phyloP scores from a whole-genome alignment of 768 basidiomycete species.

The Termitomyces eurrhizus region DNA sequence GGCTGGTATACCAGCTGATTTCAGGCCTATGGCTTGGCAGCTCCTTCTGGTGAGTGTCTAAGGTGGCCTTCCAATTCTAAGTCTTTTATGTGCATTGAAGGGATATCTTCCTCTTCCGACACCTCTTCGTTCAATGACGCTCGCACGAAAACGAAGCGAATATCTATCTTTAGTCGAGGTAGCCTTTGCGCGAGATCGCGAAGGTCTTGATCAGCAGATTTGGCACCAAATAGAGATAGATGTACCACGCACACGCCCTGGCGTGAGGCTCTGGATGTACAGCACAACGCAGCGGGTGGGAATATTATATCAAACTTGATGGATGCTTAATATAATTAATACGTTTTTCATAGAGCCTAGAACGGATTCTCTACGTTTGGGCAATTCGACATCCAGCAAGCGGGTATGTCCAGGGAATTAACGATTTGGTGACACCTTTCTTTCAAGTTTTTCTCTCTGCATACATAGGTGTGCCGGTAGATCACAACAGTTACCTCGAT shows the following conservation, averaged over 20 bases:
- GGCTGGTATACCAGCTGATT: slow-evolving; percentile 86
- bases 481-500: background rate
- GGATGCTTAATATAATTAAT: slow-evolving; percentile 7
- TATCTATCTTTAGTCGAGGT: slow-evolving; percentile 87
- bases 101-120: slow-evolving; percentile 89
- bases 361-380: slow-evolving; percentile 97
- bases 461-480: slow-evolving; percentile 70
- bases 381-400: slow-evolving; percentile 98
- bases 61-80: background rate
- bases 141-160: slow-evolving; percentile 89
- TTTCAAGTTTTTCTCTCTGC: slow-evolving; percentile 95
- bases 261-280: slow-evolving; percentile 89
- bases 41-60: slow-evolving; percentile 71
- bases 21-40: slow-evolving; percentile 93
- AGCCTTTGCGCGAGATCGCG: slow-evolving; percentile 82
- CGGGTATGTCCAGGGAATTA: slow-evolving; percentile 99
- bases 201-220: slow-evolving; percentile 90
- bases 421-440: slow-evolving; percentile 96
- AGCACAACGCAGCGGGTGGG: slow-evolving; percentile 83
- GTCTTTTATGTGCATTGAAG: slow-evolving; percentile 34
- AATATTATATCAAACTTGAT: slow-evolving; percentile 5
- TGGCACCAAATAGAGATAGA: slow-evolving; percentile 99
- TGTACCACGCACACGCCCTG: slow-evolving; percentile 92
- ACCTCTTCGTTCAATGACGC: slow-evolving; percentile 66
- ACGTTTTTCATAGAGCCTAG: slow-evolving; percentile 67